phyloP scores from a whole-genome alignment of 495 filamentous ascomycete species.

The Talaromyces borbonicus region DNA sequence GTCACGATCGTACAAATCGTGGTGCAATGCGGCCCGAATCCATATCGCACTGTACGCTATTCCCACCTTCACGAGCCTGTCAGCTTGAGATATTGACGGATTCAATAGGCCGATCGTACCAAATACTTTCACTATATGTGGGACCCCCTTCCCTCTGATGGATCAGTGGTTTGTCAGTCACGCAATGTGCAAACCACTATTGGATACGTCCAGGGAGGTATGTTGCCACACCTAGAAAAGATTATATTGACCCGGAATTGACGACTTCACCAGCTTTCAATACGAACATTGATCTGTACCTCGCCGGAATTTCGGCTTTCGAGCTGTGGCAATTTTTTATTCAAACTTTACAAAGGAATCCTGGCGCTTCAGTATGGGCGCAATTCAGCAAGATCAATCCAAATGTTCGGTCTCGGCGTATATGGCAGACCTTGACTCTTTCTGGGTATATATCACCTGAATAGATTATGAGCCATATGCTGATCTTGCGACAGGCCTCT shows the following conservation, averaged over 20 bases:
- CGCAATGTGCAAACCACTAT: constrained; percentile 25
- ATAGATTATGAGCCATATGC: background rate
- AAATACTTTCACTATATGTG: constrained; percentile 34
- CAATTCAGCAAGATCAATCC: constrained; percentile 24
- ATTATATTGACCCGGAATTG: background rate
- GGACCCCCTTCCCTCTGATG: constrained; percentile 25
- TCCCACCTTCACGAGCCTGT: background rate
- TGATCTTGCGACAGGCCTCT: constrained; percentile 14
- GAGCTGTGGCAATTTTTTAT: constrained; percentile 28
- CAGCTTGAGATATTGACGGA: background rate
- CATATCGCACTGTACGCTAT: constrained; percentile 18
- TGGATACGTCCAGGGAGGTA: constrained; percentile 28
- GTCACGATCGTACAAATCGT: constrained; percentile 27
- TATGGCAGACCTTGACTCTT: constrained; percentile 28
- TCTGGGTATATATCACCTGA: constrained; percentile 1
- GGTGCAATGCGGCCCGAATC: constrained; percentile 29
- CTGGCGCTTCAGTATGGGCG: constrained; percentile 17
- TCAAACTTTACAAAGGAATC: constrained; percentile 20
- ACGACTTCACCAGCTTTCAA: constrained; percentile 25
- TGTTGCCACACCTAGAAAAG: too few species aligned
- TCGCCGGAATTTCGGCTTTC: constrained; percentile 22
- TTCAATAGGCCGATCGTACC: constrained; percentile 17
- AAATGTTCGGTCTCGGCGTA: constrained; percentile 21
- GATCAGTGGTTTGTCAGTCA: constrained; percentile 25
- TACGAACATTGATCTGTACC: constrained; percentile 23